Evolutionary conservation across 768 basidiomycete species (phyloP).

Genomic region (Galerina sulciceps): DNA sequence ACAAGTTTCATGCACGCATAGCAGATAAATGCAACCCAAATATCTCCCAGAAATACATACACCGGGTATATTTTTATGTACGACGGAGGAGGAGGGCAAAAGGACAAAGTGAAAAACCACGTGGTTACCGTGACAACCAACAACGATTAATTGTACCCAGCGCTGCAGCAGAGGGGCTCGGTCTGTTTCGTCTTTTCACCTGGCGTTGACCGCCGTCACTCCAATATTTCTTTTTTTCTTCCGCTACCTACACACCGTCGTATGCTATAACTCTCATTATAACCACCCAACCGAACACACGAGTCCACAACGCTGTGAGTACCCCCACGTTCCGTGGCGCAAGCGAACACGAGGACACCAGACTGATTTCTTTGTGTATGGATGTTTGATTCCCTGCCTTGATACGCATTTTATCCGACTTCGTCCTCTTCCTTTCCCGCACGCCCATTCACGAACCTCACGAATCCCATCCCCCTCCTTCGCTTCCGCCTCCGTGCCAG

Average conservation of each 20-base stretch:
- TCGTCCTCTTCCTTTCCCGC: neutral
- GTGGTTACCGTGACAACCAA: conserved; percentile 1
- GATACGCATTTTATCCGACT: conserved; percentile 14
- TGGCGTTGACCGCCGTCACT: conserved; percentile 15
- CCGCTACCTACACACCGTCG: neutral
- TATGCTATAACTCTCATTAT: neutral
- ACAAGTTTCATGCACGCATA: no score
- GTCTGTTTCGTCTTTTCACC: neutral
- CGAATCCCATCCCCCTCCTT: neutral
- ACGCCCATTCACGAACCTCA: conserved; percentile 11
- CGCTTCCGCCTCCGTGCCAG: neutral
- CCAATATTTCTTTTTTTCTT: neutral
- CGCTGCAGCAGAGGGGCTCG: no score
- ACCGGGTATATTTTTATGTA: no score
- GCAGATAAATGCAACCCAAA: no score
- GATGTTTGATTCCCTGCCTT: conserved; percentile 22
- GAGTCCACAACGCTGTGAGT: neutral
- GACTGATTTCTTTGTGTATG: conserved; percentile 21
- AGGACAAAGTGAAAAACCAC: no score
- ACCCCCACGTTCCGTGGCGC: conserved; percentile 5
- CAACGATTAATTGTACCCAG: neutral
- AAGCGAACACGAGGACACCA: conserved; percentile 7
- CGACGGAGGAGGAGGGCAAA: no score
- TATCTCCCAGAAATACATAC: no score
- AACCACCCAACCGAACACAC: neutral